A percentile compares a stretch with the other conserved stretches of the same genome.
These are phyloP conservation scores for Irpex sp. DNA, from an alignment of 1,284 basidiomycete genomes.

Conservation along the genomic window DNA sequence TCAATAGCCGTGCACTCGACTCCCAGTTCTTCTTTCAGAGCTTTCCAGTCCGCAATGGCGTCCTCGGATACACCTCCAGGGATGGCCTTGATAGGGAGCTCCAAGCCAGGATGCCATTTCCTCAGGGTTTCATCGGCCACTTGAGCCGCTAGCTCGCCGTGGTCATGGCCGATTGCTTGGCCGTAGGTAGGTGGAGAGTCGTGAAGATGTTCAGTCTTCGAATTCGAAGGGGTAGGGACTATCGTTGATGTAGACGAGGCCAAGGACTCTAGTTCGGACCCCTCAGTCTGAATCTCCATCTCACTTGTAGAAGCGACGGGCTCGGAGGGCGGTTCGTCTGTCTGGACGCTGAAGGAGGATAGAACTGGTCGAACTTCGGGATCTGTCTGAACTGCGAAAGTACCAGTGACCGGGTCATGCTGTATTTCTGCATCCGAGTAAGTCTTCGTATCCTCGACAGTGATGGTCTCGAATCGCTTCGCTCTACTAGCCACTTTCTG, in stretches of 20 bases:
- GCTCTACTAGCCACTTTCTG: conserved; percentile 66
- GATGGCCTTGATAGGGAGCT: conserved; percentile 48
- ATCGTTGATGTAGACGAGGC: conserved; percentile 67
- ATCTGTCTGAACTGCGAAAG: conserved; percentile 38
- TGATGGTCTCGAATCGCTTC: conserved; percentile 45
- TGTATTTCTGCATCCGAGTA: conserved; percentile 70
- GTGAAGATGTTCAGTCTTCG: conserved; percentile 41
- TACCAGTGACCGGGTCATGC: conserved; percentile 44
- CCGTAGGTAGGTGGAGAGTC: conserved; percentile 73
- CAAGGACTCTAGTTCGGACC: conserved; percentile 24
- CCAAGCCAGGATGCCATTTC: conserved; percentile 62
- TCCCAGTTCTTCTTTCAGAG: conserved; percentile 73
- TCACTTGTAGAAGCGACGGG: conserved; percentile 40
- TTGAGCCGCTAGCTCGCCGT: conserved; percentile 46
- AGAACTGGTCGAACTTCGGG: conserved; percentile 19
- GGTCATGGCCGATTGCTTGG: conserved; percentile 43
- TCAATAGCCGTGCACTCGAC: conserved; percentile 77
- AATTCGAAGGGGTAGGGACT: conserved; percentile 62
- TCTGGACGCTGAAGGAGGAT: conserved; percentile 19
- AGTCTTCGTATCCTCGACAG: conserved; percentile 65
- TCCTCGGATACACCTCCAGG: conserved; percentile 56
- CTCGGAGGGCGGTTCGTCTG: conserved; percentile 25
- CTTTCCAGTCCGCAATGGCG: conserved; percentile 65
- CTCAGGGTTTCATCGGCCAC: conserved; percentile 57
- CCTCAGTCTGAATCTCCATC: conserved; percentile 65